Conservation (phyloP, 495 filamentous ascomycete genomes). For the Penicillium waksmanii region DNA sequence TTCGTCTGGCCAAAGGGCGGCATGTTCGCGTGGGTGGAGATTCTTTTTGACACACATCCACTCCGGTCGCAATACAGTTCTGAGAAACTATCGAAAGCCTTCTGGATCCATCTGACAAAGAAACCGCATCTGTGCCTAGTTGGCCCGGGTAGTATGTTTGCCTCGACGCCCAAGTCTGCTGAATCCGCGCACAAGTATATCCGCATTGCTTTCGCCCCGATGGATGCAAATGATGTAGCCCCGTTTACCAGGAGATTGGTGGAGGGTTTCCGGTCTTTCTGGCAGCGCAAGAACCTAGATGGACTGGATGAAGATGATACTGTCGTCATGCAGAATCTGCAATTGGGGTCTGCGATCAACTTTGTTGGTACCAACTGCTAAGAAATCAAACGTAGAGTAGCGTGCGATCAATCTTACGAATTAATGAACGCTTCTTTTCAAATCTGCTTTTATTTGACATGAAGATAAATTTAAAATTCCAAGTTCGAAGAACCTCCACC, state of each 20-base stretch:
- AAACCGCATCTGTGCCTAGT: constrained; percentile 69
- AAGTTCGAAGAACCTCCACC: too few species aligned
- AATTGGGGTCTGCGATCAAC: constrained; percentile 19
- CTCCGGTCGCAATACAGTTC: constrained; percentile 53
- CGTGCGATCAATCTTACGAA: neutral
- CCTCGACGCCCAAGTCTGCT: constrained; percentile 55
- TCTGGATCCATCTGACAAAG: constrained; percentile 75
- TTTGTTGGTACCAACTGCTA: constrained; percentile 35
- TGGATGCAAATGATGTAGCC: constrained; percentile 67
- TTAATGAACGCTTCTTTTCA: neutral
- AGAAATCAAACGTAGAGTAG: neutral
- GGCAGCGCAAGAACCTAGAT: constrained; percentile 66
- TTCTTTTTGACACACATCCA: constrained; percentile 73
- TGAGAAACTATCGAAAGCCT: constrained; percentile 54
- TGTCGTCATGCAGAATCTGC: constrained; percentile 21
- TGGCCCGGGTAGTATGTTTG: constrained; percentile 71
- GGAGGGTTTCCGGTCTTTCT: constrained; percentile 72
- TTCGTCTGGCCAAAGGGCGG: constrained; percentile 84
- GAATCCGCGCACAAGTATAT: constrained; percentile 65
- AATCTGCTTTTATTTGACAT: too few species aligned
- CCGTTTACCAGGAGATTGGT: constrained; percentile 62
- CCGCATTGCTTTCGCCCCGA: constrained; percentile 86
- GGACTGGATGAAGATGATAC: constrained; percentile 61
- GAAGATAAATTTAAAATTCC: too few species aligned
- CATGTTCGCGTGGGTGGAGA: constrained; percentile 87